These are phyloP conservation scores for Lachnellula willkommii DNA, from an alignment of 2,329 filamentous ascomycete species.

Conservation along the genomic window DNA sequence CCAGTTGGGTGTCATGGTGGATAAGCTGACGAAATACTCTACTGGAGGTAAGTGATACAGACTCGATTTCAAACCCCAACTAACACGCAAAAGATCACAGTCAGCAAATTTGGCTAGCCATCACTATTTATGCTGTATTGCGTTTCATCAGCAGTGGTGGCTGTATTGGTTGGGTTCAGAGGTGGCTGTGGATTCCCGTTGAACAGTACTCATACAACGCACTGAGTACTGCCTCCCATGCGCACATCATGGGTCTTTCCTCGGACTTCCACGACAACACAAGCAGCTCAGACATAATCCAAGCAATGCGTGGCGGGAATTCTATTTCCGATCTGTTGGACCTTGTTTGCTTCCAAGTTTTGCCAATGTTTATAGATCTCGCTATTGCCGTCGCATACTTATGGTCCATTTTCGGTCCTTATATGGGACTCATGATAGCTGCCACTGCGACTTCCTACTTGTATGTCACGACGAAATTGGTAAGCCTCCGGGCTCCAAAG, in stretches of 20 bases:
- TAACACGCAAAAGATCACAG: slow-evolving; percentile 24
- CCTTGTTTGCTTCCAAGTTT: slow-evolving; percentile 52
- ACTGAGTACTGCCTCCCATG: slow-evolving; percentile 56
- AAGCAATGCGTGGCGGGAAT: slow-evolving; percentile 58
- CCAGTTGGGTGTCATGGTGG: slow-evolving; percentile 73
- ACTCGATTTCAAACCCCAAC: neutral
- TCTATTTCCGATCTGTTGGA: slow-evolving; percentile 56
- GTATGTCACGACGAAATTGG: slow-evolving; percentile 41
- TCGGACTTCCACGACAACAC: slow-evolving; percentile 67
- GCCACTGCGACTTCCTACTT: slow-evolving; percentile 46
- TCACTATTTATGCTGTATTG: slow-evolving; percentile 46
- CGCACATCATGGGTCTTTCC: slow-evolving; percentile 62
- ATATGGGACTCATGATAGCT: slow-evolving; percentile 48
- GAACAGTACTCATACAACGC: slow-evolving; percentile 53
- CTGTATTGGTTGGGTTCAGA: slow-evolving; percentile 45
- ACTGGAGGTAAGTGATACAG: slow-evolving; percentile 17
- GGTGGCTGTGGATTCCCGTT: slow-evolving; percentile 49
- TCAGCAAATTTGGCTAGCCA: slow-evolving; percentile 46
- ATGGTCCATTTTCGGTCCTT: slow-evolving; percentile 57
- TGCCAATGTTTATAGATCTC: slow-evolving; percentile 59
- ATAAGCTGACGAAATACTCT: slow-evolving; percentile 53
- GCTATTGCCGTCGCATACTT: slow-evolving; percentile 56
- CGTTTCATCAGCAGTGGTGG: slow-evolving; percentile 46
- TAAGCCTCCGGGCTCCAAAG: slow-evolving; percentile 29
- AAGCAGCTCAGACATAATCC: slow-evolving; percentile 58